A percentile compares a stretch with the other conserved stretches of the same genome.
Conservation (phyloP, 2,329 filamentous ascomycete genomes). For the Madurella fahalii region DNA sequence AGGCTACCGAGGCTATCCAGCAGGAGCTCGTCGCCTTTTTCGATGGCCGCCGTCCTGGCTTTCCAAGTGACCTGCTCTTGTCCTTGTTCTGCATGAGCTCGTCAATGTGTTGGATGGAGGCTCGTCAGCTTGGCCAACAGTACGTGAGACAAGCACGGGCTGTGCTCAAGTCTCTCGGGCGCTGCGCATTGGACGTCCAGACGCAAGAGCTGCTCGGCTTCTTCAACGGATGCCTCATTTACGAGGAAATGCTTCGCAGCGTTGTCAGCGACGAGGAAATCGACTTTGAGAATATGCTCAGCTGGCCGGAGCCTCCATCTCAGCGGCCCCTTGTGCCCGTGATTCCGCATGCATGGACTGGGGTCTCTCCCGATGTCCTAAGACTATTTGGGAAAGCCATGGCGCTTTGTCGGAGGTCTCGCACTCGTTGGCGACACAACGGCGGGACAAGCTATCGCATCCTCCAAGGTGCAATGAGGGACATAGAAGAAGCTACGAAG, state of each 20-base stretch:
- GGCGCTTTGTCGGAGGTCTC: conserved; percentile 26
- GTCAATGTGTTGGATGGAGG: conserved; percentile 29
- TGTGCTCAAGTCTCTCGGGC: conserved; percentile 22
- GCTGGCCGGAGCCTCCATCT: conserved; percentile 23
- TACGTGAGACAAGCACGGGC: conserved; percentile 25
- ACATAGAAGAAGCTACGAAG: conserved; percentile 25
- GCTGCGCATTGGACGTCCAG: conserved; percentile 6
- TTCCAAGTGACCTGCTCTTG: conserved; percentile 25
- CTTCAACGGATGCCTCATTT: conserved; percentile 29
- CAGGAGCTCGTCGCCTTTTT: conserved; percentile 23
- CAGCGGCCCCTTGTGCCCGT: conserved; percentile 10
- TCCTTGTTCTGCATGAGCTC: conserved; percentile 31
- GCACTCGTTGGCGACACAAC: conserved; percentile 26
- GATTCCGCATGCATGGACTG: conserved; percentile 25
- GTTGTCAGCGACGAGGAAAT: conserved; percentile 28
- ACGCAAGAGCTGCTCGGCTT: conserved; percentile 24
- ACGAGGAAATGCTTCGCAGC: conserved; percentile 30
- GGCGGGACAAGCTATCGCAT: conserved; percentile 24
- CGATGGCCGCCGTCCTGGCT: conserved; percentile 6
- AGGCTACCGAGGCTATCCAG: conserved; percentile 25
- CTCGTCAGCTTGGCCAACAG: conserved; percentile 25
- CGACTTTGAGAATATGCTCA: conserved; percentile 27
- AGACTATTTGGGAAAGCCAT: conserved; percentile 28
- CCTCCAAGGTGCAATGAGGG: conserved; percentile 25
- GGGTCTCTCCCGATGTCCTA: conserved; percentile 24